Percentiles rank a stretch among this genome's conserved stretches.
These are phyloP conservation scores for Talinum fruticosum DNA, from an alignment of 148 eudicot species.

Conservation along the genomic window DNA sequence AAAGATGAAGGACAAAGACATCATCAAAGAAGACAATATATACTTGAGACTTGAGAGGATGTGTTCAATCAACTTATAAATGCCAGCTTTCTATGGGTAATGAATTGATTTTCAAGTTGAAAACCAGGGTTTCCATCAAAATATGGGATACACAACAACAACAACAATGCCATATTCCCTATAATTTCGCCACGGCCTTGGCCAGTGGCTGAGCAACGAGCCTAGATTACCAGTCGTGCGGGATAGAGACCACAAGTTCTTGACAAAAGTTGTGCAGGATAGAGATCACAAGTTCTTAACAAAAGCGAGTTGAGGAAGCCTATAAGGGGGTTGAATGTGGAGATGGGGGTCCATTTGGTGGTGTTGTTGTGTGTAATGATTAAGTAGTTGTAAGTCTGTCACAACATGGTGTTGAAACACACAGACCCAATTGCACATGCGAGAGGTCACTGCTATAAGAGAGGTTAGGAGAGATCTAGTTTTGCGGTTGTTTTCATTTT, in stretches of 20 bases:
- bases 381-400: constrained; percentile 67
- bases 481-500: neutral
- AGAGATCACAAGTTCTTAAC: constrained; percentile 61
- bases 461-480: constrained; percentile 38
- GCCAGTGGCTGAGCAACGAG: constrained; percentile 52
- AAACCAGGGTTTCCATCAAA: constrained; percentile 30
- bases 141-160: constrained; percentile 27
- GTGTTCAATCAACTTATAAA: constrained; percentile 29
- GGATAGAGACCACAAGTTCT: no score
- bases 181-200: constrained; percentile 27
- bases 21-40: neutral
- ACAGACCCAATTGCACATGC: constrained; percentile 77
- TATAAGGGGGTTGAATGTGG: constrained; percentile 68
- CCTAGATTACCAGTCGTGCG: no score
- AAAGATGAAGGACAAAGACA: neutral
- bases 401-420: constrained; percentile 56
- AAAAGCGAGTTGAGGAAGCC: constrained; percentile 68
- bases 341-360: constrained; percentile 76
- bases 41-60: constrained; percentile 3
- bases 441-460: constrained; percentile 69
- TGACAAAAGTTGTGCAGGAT: no score
- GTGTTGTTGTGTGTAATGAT: constrained; percentile 55
- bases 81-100: constrained; percentile 28
- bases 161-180: constrained; percentile 31
- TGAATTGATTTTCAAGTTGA: constrained; percentile 42